Conservation (phyloP, 495 filamentous ascomycete species). For the Annulohypoxylon moriforme region DNA sequence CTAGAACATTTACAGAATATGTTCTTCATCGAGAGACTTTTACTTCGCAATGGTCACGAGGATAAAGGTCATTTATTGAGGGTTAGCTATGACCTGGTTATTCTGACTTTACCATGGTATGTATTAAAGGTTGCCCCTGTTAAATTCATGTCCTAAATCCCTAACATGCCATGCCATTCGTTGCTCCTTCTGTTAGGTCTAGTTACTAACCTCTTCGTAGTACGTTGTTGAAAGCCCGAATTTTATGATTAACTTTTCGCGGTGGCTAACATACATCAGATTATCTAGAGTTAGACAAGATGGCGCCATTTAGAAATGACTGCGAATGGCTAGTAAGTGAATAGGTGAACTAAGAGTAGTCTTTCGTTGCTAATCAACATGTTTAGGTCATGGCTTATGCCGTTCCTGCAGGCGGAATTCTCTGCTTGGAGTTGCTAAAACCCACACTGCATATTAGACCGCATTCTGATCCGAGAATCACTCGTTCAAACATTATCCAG, state of each 20-base stretch:
- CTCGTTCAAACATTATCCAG: slow-evolving; percentile 70
- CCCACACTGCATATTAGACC: slow-evolving; percentile 59
- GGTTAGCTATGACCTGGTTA: slow-evolving; percentile 64
- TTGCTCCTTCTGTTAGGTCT: too few relatives aligned
- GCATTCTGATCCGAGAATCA: slow-evolving; percentile 52
- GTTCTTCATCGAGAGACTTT: slow-evolving; percentile 68
- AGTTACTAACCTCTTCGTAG: slow-evolving; percentile 18
- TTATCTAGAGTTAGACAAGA: slow-evolving; percentile 60
- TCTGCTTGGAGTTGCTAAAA: slow-evolving; percentile 70
- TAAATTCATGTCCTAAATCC: background rate
- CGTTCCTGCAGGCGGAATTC: slow-evolving; percentile 68
- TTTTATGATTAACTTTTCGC: background rate
- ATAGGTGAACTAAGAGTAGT: background rate
- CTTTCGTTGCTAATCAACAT: slow-evolving; percentile 34
- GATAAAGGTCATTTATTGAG: slow-evolving; percentile 63
- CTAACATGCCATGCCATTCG: too few relatives aligned
- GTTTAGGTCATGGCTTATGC: slow-evolving; percentile 63
- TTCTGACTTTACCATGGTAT: slow-evolving; percentile 39
- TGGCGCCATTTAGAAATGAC: slow-evolving; percentile 63
- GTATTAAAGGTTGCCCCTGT: background rate
- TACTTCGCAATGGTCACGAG: slow-evolving; percentile 63
- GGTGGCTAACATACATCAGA: slow-evolving; percentile 16
- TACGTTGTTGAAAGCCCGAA: slow-evolving; percentile 37
- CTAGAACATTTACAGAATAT: slow-evolving; percentile 67
- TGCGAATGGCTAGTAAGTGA: slow-evolving; percentile 67